These are phyloP conservation scores for Annona squamosa DNA, from an alignment of 164 flowering plant genomes.

Conservation along the genomic window DNA sequence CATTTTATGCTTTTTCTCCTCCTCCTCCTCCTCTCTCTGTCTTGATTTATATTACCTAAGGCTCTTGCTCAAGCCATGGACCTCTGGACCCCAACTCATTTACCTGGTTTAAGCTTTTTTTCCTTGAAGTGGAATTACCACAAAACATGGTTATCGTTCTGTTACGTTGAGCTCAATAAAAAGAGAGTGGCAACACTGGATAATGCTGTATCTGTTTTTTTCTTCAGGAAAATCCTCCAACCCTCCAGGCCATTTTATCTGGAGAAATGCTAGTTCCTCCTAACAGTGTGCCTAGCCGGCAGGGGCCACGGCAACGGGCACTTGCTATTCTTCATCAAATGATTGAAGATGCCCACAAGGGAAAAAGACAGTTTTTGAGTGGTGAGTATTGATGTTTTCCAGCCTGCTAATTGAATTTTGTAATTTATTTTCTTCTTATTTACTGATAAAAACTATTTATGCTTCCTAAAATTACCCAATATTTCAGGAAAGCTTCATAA, in stretches of 20 bases:
- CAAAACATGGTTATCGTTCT: no score
- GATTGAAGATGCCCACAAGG: slow-evolving; percentile 99
- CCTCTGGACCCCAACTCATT: no score
- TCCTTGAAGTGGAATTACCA: no score
- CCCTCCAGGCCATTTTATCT: slow-evolving; percentile 61
- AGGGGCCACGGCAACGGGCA: slow-evolving; percentile 91
- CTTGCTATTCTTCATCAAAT: slow-evolving; percentile 89
- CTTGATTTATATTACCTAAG: no score
- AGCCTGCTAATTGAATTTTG: background rate
- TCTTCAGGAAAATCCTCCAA: slow-evolving; percentile 57
- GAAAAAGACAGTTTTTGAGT: slow-evolving; percentile 94
- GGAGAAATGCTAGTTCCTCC: slow-evolving; percentile 48
- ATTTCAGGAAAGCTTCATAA: slow-evolving; percentile 91
- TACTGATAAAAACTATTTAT: background rate
- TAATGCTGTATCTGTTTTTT: no score
- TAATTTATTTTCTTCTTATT: background rate
- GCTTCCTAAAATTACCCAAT: slow-evolving; percentile 1
- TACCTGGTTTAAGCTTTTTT: no score
- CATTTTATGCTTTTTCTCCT: no score
- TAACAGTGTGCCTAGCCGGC: slow-evolving; percentile 51
- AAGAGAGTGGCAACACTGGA: no score
- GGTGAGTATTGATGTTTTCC: slow-evolving; percentile 31
- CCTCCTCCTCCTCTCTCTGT: no score
- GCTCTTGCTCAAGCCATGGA: no score
- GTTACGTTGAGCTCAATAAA: no score